Evolutionary conservation across 768 basidiomycete species (phyloP), one percentile per base, ranked within the genome.

Genomic region (Russula virescens): DNA sequence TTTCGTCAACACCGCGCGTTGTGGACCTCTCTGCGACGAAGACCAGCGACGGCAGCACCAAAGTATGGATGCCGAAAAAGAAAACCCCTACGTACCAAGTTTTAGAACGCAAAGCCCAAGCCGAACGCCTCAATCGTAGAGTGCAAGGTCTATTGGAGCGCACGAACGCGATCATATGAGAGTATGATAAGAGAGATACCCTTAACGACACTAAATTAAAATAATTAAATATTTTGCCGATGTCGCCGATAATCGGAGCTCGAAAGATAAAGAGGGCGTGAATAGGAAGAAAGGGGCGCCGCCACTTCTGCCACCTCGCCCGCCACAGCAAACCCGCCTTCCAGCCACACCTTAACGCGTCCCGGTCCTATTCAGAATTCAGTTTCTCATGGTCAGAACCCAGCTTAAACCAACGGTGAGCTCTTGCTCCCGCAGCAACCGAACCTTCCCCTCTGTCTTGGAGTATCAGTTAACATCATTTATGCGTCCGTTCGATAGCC

Each of bases 1-100:
- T 89, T 73, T 91, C 94, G 1, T 85, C 93, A 0, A 84, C 86
- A 2, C 88, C 91, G 0, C 81, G 83, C 6, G 87, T 99, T 31
- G 89, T 99, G 42, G 95, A 98, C 73, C 78, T 99, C 26, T 86
- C 89, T 0, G 77, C 70, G 25, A 69, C 84, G 64, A 81, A 83
- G 55, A 79, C 80, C 42, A 80, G 80, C 69, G 74, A 83, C 25
- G 75, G 75, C 47, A 79, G 83, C 65, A 74, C 75, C 31, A 80
- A 80, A 50, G 76, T 76, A 25, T 96, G 94, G 94, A 75, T 89
- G 71, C 88, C 89, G 31, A 83, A 81, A 77, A 91, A 87, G 78
- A 82, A 84, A 70, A 86, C 81, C 59, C 94, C 94, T 18, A 88
- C 87, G 28, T 83, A 90, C 65, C 94, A 94, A 70, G 79, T 97